These are phyloP conservation scores for Zygosaccharomyces pseudobailii DNA, from an alignment of 1,139 yeast genomes.

Conservation along the genomic window DNA sequence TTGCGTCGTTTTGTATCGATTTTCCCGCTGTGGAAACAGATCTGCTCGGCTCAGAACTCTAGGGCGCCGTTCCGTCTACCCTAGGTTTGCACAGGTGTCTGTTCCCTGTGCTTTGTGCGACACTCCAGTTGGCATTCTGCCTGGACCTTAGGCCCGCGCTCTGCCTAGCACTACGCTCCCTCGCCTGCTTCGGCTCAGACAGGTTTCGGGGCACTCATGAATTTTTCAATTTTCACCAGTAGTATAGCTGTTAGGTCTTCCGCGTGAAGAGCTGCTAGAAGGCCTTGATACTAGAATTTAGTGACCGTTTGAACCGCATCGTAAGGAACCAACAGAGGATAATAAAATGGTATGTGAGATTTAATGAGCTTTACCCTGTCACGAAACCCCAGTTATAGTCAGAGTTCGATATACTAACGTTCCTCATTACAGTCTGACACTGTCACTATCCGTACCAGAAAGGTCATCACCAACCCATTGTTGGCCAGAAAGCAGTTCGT, in stretches of 20 bases:
- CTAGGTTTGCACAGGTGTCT: too few species aligned
- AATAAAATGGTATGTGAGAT: slow-evolving; percentile 1
- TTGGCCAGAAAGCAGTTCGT: slow-evolving; percentile 99
- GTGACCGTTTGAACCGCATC: slow-evolving; percentile 1
- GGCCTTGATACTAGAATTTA: neutral
- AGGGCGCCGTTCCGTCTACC: too few species aligned
- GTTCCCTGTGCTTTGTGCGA: neutral
- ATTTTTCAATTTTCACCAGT: slow-evolving; percentile 4
- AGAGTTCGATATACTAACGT: neutral
- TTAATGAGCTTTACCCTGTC: neutral
- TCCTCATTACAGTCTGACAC: slow-evolving; percentile 59
- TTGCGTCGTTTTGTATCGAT: neutral
- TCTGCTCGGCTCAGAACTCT: too few species aligned
- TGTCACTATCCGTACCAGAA: slow-evolving; percentile 99
- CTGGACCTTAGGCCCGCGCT: neutral
- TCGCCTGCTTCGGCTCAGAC: neutral
- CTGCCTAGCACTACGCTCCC: neutral
- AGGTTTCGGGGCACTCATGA: neutral
- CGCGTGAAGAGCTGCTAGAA: neutral
- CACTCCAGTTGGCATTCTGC: neutral
- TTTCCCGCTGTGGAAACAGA: too few species aligned
- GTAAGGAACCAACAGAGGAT: slow-evolving; percentile 4
- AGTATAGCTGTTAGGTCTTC: neutral
- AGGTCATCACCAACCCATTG: slow-evolving; percentile 99
- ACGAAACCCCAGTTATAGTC: neutral